Conservation (phyloP, 371 early-diverging fungal species). For the Rhizopus sp. region DNA sequence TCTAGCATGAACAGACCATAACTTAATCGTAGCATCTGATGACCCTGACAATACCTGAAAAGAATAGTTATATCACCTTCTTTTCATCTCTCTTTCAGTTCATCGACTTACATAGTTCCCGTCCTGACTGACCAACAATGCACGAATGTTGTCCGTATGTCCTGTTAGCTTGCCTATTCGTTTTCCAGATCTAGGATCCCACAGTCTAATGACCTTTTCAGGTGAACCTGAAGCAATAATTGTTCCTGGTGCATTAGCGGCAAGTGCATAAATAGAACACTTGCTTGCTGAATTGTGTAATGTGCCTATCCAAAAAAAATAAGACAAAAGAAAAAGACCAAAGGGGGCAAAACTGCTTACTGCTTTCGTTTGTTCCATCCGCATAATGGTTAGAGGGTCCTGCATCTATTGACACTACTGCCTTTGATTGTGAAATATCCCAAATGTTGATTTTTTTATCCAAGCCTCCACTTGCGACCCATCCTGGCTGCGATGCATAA, state of each 20-base stretch:
- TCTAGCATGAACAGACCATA: constrained; percentile 90
- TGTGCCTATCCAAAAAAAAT: not conserved
- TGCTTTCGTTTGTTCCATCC: constrained; percentile 20
- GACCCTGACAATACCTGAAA: constrained; percentile 85
- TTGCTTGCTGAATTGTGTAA: constrained; percentile 59
- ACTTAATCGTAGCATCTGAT: constrained; percentile 87
- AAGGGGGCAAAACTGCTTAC: not conserved
- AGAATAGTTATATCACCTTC: not conserved
- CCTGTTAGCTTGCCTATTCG: constrained; percentile 82
- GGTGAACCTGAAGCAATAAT: constrained; percentile 85
- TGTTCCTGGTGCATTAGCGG: constrained; percentile 69
- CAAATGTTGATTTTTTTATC: constrained; percentile 88
- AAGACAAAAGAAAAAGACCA: not conserved
- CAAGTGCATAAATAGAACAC: constrained; percentile 78
- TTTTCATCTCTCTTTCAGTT: not conserved
- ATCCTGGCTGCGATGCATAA: constrained; percentile 66
- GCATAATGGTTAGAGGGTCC: constrained; percentile 16
- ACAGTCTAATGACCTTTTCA: constrained; percentile 86
- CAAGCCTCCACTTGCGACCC: constrained; percentile 93
- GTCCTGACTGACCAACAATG: constrained; percentile 84
- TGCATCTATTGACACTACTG: constrained; percentile 31
- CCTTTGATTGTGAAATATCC: constrained; percentile 67
- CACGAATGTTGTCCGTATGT: constrained; percentile 93
- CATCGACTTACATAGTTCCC: constrained; percentile 69
- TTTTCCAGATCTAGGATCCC: constrained; percentile 83